Conservation (phyloP, 2,329 filamentous ascomycete genomes). For the Colletotrichum karsti region DNA sequence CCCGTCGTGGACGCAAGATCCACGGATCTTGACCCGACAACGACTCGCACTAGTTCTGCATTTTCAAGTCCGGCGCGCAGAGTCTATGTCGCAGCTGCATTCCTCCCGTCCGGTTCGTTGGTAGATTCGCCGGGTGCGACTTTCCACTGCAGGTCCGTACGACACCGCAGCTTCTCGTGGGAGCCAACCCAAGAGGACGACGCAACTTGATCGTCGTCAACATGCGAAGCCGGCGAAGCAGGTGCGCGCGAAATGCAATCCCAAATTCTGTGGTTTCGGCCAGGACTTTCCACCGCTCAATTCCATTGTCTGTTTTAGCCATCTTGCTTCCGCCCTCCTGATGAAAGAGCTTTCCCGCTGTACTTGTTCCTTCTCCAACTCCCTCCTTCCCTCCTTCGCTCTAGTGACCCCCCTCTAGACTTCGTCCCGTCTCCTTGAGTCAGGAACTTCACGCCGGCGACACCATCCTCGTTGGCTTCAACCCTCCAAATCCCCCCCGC, state of each 20-base stretch:
- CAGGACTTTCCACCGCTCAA: constrained; percentile 4
- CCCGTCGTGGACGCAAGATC: constrained; percentile 17
- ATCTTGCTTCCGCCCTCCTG: not conserved
- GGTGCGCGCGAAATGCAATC: constrained; percentile 1
- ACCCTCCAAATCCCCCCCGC: not conserved
- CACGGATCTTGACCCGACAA: constrained; percentile 19
- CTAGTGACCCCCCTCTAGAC: constrained; percentile 16
- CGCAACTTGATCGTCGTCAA: constrained; percentile 17
- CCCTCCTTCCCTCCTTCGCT: constrained; percentile 24
- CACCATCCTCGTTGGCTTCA: constrained; percentile 23
- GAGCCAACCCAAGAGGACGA: not conserved
- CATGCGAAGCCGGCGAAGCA: constrained; percentile 1
- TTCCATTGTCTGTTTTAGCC: not conserved
- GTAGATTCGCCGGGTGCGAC: constrained; percentile 28
- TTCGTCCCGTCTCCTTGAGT: constrained; percentile 24
- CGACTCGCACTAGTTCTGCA: not conserved
- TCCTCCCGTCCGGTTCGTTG: constrained; percentile 22
- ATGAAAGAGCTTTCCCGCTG: constrained; percentile 24
- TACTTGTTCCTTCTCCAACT: not conserved
- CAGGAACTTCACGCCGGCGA: constrained; percentile 10
- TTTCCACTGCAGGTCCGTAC: constrained; percentile 26
- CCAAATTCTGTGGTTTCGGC: constrained; percentile 10
- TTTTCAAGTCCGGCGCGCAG: constrained; percentile 5
- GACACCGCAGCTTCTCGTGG: constrained; percentile 16
- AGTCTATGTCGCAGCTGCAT: constrained; percentile 19